Conservation (phyloP, 805 yeast species). For the Saturnispora serradocipensis region DNA sequence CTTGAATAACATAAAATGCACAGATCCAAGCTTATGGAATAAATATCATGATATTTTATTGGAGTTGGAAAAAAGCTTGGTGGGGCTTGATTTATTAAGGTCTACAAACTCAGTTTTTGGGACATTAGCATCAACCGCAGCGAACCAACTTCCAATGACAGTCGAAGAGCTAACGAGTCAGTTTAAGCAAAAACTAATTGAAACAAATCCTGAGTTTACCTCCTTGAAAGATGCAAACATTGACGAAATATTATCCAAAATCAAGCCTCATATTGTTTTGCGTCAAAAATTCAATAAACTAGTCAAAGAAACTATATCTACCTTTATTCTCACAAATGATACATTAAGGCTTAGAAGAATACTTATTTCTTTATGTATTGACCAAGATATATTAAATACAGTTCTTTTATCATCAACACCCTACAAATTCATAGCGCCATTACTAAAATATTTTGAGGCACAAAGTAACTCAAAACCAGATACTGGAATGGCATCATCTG, state of each 20-base stretch:
- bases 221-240: constrained; percentile 46
- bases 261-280: constrained; percentile 38
- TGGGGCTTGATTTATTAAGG: constrained; percentile 18
- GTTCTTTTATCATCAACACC: constrained; percentile 38
- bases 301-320: constrained; percentile 25
- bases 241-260: constrained; percentile 37
- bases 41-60: constrained; percentile 12
- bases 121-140: constrained; percentile 1
- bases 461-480: constrained; percentile 21
- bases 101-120: constrained; percentile 7
- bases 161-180: constrained; percentile 11
- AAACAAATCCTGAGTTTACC: constrained; percentile 39
- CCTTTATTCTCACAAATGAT: constrained; percentile 34
- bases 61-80: constrained; percentile 16
- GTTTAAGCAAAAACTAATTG: constrained; percentile 22
- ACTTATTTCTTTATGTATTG: constrained; percentile 40
- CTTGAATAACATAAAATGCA: constrained; percentile 16
- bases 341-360: constrained; percentile 39
- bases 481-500: constrained; percentile 11
- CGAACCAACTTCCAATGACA: background rate
- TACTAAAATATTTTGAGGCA: constrained; percentile 44
- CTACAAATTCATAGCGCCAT: constrained; percentile 30
- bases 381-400: constrained; percentile 33
- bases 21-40: constrained; percentile 14
- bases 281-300: constrained; percentile 32